A percentile compares a stretch with the other conserved stretches of the same genome.
phyloP scores from a whole-genome alignment of 1,284 basidiomycete species.

The Leccinum pseudoinsigne region DNA sequence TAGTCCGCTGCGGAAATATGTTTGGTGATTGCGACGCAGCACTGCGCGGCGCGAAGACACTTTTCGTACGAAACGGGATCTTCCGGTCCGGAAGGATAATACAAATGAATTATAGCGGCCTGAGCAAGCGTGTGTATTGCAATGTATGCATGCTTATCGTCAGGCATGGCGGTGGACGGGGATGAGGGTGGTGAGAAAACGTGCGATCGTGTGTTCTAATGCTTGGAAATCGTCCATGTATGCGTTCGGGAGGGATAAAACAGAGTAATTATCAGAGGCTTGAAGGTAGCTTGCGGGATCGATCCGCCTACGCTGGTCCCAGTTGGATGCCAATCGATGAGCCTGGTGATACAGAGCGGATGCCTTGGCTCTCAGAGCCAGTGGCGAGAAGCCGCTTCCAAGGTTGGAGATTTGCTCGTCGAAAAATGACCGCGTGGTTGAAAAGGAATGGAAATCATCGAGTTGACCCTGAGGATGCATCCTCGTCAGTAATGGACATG shows the following conservation, averaged over 20 bases:
- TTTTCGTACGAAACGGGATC: conserved; percentile 63
- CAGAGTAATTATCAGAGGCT: conserved; percentile 30
- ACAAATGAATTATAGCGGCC: conserved; percentile 65
- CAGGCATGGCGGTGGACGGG: conserved; percentile 56
- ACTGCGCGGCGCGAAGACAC: conserved; percentile 58
- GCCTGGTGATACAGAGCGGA: conserved; percentile 72
- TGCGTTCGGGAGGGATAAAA: conserved; percentile 43
- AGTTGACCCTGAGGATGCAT: conserved; percentile 51
- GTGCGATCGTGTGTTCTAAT: conserved; percentile 60
- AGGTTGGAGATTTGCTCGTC: conserved; percentile 51
- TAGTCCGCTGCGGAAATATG: conserved; percentile 63
- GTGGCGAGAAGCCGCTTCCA: conserved; percentile 55
- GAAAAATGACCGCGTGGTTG: conserved; percentile 62
- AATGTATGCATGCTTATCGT: conserved; percentile 60
- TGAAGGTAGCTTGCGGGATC: conserved; percentile 14
- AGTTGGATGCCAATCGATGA: conserved; percentile 55
- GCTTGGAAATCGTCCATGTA: conserved; percentile 58
- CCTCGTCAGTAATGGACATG: conserved; percentile 14
- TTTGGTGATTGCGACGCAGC: conserved; percentile 57
- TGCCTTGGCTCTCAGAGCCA: conserved; percentile 69
- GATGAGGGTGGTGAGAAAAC: conserved; percentile 61
- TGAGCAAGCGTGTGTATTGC: conserved; percentile 65
- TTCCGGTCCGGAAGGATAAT: conserved; percentile 59
- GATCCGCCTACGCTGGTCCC: conserved; percentile 54
- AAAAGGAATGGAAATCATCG: conserved; percentile 47